Conservation (phyloP, 164 flowering plant genomes). For the Tinospora cordifolia region DNA sequence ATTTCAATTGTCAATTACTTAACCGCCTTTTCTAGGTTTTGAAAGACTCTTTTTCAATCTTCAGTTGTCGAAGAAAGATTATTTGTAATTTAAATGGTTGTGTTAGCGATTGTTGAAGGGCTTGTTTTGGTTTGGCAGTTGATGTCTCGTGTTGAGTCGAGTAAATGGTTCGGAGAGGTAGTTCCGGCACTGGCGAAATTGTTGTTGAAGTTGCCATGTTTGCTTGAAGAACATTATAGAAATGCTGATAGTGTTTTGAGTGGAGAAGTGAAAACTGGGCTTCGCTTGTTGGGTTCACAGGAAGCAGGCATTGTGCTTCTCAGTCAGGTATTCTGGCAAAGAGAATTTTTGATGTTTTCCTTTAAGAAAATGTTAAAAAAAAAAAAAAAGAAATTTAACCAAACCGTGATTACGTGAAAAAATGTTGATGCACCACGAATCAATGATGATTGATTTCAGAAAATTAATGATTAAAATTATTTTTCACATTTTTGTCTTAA, state of each 20-base stretch:
- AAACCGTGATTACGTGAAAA: neutral
- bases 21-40: neutral
- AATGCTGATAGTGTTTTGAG: slow-evolving; percentile 29
- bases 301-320: slow-evolving; percentile 70
- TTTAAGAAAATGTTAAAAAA: too few relatives aligned
- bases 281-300: slow-evolving; percentile 54
- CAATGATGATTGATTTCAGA: neutral
- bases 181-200: slow-evolving; percentile 58
- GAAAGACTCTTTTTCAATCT: neutral
- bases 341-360: too few relatives aligned
- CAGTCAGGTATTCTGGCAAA: slow-evolving; percentile 46
- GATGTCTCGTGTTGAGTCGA: slow-evolving; percentile 45
- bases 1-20: neutral
- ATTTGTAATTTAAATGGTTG: too few relatives aligned
- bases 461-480: neutral
- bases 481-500: neutral
- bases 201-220: slow-evolving; percentile 52
- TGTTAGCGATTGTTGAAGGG: neutral
- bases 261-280: slow-evolving; percentile 35
- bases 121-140: slow-evolving; percentile 29
- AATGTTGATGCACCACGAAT: neutral
- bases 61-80: neutral
- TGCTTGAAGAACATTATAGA: slow-evolving; percentile 63
- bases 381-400: too few relatives aligned
- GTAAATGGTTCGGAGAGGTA: slow-evolving; percentile 59